Conservation (phyloP, 2,329 filamentous ascomycete species). For the Clonostachys solani region DNA sequence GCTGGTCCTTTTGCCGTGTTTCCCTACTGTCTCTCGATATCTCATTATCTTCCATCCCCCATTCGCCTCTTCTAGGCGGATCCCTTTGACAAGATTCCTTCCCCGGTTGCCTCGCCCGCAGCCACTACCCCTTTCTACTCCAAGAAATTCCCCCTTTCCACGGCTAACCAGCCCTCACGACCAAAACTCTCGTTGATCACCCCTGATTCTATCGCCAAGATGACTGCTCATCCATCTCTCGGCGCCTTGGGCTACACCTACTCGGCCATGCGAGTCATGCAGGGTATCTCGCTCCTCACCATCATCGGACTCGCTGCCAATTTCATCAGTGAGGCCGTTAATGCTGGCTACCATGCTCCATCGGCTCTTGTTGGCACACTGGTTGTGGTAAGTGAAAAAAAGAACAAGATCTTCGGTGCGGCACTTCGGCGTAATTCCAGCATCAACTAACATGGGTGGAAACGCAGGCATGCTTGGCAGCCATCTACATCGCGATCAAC, state of each 20-base stretch:
- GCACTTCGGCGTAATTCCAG: no score
- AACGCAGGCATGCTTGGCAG: slow-evolving; percentile 68
- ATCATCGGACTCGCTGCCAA: slow-evolving; percentile 79
- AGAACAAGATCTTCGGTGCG: no score
- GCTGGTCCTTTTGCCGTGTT: neutral
- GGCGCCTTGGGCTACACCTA: slow-evolving; percentile 78
- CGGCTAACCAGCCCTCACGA: slow-evolving; percentile 26
- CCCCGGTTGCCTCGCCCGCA: slow-evolving; percentile 15
- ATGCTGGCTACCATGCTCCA: slow-evolving; percentile 60
- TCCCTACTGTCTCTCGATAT: neutral
- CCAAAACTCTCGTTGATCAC: slow-evolving; percentile 39
- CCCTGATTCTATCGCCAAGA: slow-evolving; percentile 22
- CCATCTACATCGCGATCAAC: slow-evolving; percentile 74
- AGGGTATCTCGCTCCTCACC: slow-evolving; percentile 67
- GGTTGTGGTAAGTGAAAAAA: slow-evolving; percentile 62
- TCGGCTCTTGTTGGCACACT: slow-evolving; percentile 74
- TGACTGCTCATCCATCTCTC: slow-evolving; percentile 47
- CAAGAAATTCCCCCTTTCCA: slow-evolving; percentile 34
- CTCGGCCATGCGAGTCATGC: slow-evolving; percentile 65
- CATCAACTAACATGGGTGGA: no score
- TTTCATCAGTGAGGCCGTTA: slow-evolving; percentile 75
- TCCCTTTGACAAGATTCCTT: slow-evolving; percentile 22
- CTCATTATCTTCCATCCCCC: neutral
- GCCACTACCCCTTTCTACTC: slow-evolving; percentile 31
- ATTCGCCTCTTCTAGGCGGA: slow-evolving; percentile 23